Base-by-base conservation (phyloP, 192 early-diverging fungal species). In the Podila horticola region DNA sequence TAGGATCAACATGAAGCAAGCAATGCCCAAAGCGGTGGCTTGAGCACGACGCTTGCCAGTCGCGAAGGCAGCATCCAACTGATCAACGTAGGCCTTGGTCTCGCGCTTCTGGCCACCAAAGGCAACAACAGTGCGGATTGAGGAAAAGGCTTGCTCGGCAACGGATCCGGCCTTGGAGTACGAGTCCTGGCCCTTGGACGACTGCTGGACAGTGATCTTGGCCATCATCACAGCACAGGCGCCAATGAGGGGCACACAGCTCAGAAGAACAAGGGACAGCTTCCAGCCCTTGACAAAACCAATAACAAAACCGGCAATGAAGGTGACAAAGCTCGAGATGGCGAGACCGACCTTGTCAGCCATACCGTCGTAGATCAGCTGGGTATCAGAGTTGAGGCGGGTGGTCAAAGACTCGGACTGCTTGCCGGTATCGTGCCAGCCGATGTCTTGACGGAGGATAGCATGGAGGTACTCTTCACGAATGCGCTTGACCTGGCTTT, bases 291-390 rank as follows among this genome's bases (percentile, higher is more conserved):
- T 91, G 67, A 84, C 67, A 70, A 97, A 96, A 34, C 94, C 95
- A 68, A 95, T 84, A 26, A 93, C 82, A 58, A 95, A 89, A 34
- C 93, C 93, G 24, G 91, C 61, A 61, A 95, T 71, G 62, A 96
- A 97, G 22, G 89, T 90, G 10, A 89, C 79, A 31, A 88, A 89
- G 87, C 90, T 87, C 66, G 91, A 89, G 33, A 96, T 58, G 30
- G 92, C 84, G 64, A 94, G 82, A 68, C 93, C 88, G 48, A 95
- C 87, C 74, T 97, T 97, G 62, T 96, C 95, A 19, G 88, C 88
- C 36, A 95, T 93, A 31, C 95, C 96, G 64, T 97, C 96, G 84
- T 98, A 95, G 51, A 98, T 90, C 76, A 97, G 67, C 41, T 93
- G 91, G 38, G 95, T 96, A 60, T 97, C 96, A 34, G 90, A 87